Conservation (phyloP, 2,329 filamentous ascomycete genomes). For the Pseudocercospora fijiensis region DNA sequence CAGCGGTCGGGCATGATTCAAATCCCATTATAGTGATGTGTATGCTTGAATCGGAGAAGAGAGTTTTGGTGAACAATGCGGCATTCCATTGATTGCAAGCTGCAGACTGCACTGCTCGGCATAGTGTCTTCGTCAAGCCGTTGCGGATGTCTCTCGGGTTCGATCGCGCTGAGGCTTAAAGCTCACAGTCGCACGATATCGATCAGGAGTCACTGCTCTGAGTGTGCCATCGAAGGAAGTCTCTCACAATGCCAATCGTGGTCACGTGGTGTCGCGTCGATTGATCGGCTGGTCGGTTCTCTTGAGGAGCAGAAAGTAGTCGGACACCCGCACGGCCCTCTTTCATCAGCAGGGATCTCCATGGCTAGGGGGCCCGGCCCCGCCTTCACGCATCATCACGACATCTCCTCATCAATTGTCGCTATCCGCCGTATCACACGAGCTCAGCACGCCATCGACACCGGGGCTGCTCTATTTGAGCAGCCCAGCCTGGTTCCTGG, state of each 20-base stretch:
- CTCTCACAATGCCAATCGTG: neutral
- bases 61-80: neutral
- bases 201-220: neutral
- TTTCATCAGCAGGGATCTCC: neutral
- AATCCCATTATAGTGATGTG: neutral
- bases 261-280: neutral
- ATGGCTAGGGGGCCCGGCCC: neutral
- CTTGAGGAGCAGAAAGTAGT: neutral
- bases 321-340: neutral
- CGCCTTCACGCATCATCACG: conserved; percentile 8
- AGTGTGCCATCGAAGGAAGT: neutral
- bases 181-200: neutral
- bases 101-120: neutral
- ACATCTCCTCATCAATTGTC: conserved; percentile 4
- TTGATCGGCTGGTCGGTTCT: neutral
- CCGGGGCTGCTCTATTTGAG: conserved; percentile 13
- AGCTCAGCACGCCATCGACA: conserved; percentile 9
- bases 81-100: neutral
- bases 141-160: neutral
- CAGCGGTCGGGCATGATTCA: neutral
- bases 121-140: neutral
- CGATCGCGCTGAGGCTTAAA: neutral
- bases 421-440: conserved; percentile 4
- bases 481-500: conserved; percentile 7
- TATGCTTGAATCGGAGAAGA: neutral